Conservation (phyloP, 768 basidiomycete species). For the Leccinellum luteum region DNA sequence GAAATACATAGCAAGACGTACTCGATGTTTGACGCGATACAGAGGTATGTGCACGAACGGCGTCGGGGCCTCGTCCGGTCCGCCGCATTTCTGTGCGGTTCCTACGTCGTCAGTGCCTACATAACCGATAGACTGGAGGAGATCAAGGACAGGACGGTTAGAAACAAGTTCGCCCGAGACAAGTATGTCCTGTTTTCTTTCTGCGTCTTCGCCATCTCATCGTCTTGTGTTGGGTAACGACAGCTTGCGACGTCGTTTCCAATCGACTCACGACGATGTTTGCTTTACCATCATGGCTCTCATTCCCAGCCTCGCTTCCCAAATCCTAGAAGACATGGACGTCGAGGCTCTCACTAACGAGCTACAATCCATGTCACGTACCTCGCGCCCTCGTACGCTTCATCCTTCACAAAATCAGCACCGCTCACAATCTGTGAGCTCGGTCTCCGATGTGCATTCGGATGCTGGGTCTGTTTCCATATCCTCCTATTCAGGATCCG, state of each 20-base stretch:
- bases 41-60: conserved; percentile 49
- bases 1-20: neutral
- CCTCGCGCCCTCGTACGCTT: conserved; percentile 22
- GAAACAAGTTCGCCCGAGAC: conserved; percentile 62
- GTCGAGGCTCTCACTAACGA: conserved; percentile 68
- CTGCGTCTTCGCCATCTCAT: neutral
- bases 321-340: conserved; percentile 71
- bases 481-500: conserved; percentile 39
- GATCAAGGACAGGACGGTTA: conserved; percentile 57
- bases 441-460: conserved; percentile 40
- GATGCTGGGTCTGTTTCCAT: conserved; percentile 43
- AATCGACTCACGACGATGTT: conserved; percentile 72
- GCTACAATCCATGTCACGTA: conserved; percentile 44
- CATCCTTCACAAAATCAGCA: conserved; percentile 9
- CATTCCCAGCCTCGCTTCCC: conserved; percentile 61
- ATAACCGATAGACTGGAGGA: conserved; percentile 62
- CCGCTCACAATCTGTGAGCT: conserved; percentile 35
- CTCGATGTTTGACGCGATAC: conserved; percentile 44
- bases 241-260: conserved; percentile 72
- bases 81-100: conserved; percentile 52
- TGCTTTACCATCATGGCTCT: conserved; percentile 74
- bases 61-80: conserved; percentile 46
- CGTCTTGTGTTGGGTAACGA: conserved; percentile 1
- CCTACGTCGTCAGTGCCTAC: conserved; percentile 64
- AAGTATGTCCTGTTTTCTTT: conserved; percentile 31